Percentiles rank a stretch among this genome's conserved stretches.
These are phyloP conservation scores for Boletus subcaerulescens DNA, from an alignment of 768 basidiomycete species.

Conservation along the genomic window DNA sequence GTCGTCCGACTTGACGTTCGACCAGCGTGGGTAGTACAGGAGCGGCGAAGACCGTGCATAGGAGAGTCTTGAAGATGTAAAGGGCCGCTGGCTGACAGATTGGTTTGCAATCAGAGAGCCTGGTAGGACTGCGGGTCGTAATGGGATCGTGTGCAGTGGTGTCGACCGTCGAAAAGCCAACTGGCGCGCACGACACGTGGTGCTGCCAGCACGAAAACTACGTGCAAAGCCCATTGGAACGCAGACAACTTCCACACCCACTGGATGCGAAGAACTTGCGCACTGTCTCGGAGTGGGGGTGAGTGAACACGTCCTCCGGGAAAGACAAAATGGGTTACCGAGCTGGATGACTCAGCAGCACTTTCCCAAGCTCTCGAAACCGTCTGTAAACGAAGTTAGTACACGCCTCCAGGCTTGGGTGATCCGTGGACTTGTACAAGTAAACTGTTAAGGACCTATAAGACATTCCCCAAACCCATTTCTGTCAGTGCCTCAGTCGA, in stretches of 20 bases:
- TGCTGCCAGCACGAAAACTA: conserved; percentile 10
- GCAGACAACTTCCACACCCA: conserved; percentile 18
- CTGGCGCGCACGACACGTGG: conserved; percentile 10
- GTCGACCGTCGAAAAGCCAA: conserved; percentile 8
- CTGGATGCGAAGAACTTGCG: not conserved
- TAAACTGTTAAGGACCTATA: no score
- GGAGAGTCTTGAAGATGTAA: conserved; percentile 23
- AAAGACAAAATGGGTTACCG: conserved; percentile 1
- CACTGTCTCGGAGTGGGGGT: not conserved
- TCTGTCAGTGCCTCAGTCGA: no score
- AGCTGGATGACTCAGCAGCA: conserved; percentile 16
- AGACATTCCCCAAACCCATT: no score
- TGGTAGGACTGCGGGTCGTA: conserved; percentile 2
- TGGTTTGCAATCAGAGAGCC: conserved; percentile 5
- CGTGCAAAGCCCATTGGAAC: conserved; percentile 26
- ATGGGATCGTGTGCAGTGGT: conserved; percentile 11
- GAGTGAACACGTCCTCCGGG: not conserved
- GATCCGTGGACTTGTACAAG: no score
- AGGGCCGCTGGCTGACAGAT: conserved; percentile 19
- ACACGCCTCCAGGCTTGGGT: no score
- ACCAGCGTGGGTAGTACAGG: conserved; percentile 37
- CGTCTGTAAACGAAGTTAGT: no score
- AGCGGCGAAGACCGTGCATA: conserved; percentile 32
- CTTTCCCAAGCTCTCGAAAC: not conserved
- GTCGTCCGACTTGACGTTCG: conserved; percentile 35